A percentile compares a stretch with the other conserved stretches of the same genome.
phyloP scores from a whole-genome alignment of 352 stramenopile genomes.

The Phytophthora vignae region DNA sequence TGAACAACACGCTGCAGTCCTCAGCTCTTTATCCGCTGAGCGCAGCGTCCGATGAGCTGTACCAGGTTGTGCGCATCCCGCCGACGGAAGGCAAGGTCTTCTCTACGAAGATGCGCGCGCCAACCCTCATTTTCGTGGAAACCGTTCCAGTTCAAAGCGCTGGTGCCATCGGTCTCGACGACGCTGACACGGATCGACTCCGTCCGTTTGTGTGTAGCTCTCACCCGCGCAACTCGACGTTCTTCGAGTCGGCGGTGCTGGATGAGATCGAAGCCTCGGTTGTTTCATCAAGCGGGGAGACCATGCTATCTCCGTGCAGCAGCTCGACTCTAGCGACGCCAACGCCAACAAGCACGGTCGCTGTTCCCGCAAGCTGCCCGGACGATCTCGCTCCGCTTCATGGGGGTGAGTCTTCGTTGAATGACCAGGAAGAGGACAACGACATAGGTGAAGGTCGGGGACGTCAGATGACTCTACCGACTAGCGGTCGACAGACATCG shows the following conservation, averaged over 20 bases:
- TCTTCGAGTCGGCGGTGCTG: constrained; percentile 61
- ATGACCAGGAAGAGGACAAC: constrained; percentile 1
- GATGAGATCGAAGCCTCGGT: constrained; percentile 45
- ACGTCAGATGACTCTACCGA: constrained; percentile 29
- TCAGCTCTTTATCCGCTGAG: constrained; percentile 81
- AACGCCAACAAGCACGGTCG: constrained; percentile 19
- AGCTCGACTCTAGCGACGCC: constrained; percentile 42
- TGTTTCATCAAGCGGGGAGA: constrained; percentile 38
- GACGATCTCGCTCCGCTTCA: constrained; percentile 22
- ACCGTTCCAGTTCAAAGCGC: constrained; percentile 64
- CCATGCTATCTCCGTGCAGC: constrained; percentile 28
- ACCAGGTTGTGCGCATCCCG: constrained; percentile 77
- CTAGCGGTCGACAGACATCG: constrained; percentile 18
- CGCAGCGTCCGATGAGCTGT: constrained; percentile 73
- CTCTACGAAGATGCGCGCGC: constrained; percentile 86
- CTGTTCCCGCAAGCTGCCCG: constrained; percentile 12
- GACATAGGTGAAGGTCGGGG: constrained; percentile 17
- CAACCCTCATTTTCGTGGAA: constrained; percentile 82
- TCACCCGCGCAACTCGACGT: constrained; percentile 61
- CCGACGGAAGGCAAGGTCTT: constrained; percentile 85
- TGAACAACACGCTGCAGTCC: constrained; percentile 64
- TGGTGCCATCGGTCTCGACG: constrained; percentile 35
- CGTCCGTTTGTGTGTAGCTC: constrained; percentile 66
- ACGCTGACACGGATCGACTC: constrained; percentile 45
- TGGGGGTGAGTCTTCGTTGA: constrained; percentile 1